Base-by-base conservation (phyloP, 1,284 basidiomycete genomes). In the Moesziomyces antarcticus region DNA sequence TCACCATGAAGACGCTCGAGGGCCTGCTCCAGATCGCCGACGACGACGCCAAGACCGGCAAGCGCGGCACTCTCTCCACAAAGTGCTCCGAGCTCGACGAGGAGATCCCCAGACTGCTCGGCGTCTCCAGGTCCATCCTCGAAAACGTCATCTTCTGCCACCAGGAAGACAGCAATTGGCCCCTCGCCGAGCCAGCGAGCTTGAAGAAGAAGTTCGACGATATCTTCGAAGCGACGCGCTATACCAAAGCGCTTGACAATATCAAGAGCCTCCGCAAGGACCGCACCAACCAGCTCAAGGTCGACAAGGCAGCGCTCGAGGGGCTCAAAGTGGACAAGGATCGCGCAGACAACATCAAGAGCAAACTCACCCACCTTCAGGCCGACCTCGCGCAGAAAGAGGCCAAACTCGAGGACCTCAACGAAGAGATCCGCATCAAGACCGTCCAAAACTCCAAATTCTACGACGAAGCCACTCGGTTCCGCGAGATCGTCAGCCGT, bases 131-230 rank as follows among this genome's bases (percentile, higher is more conserved):
- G 84, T 91, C 95, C 8, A 96, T 99, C 50, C 89, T 99, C 21
- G 96, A 99, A 81, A 98, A 97, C 82, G 96, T 99, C 80, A 98
- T 99, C 66, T 99, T 99, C 82, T 99, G 97, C 85, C 97, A 99
- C 85, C 97, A 99, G 86, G 97, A 99, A 82, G 97, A 99, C 62
- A 95, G 93, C 0, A 97, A 94, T 80, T 99, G 97, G 97, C 97
- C 97, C 0, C 87, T 99, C 14, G 89, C 94, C 0, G 97, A 99
- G 80, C 92, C 96, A 0, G 87, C 93, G 0, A 89, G 90, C 1
- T 86, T 99, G 43, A 99, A 99, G 88, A 98, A 97, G 88, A 97
- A 97, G 84, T 98, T 97, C 73, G 97, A 99, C 80, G 97, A 99
- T 81, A 99, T 99, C 73, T 99, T 99, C 77, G 97, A 99, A 84